Evolutionary conservation across 495 filamentous ascomycete species (phyloP), one percentile per base, ranked within the genome.

Genomic region (Penicillium canariense): DNA sequence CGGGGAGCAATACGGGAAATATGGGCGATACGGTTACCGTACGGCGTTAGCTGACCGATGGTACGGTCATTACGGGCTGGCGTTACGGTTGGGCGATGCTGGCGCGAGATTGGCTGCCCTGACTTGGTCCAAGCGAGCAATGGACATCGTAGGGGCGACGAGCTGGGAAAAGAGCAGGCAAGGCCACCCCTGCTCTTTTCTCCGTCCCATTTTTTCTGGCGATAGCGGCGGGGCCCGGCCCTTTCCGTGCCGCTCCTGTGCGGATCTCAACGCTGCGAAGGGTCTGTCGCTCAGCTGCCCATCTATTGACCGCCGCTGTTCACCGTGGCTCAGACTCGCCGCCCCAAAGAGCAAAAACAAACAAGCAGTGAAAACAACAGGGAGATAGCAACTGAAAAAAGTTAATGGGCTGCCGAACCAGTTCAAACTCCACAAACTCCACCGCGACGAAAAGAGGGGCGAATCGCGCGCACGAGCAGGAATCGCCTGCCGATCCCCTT

Each of bases 221-320:
- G 60, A 60, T 62, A 60, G 61, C 58, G 62, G 54, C 61, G 60
- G 69, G 73, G 68, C 60, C 70, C 71, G 73, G 71, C 66, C 73
- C 73, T 74, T 75, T 72, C 73, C 71, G 73, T 76, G 57, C 69
- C 69, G 71, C 61, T 57, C 58, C 49, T 50, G 23, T 58, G 27
- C 48, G 49, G 39, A 31, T 48, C 42, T 23, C 40, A 47, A 34
- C n/a, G 30, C 28, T 50, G 39, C 46, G 26, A 20, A 38, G 18
- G n/a, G n/a, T n/a, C 46, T 5, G 12, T 32, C 28, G 30, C 15
- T 48, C 43, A 46, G 17, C 27, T 31, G 26, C 43, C 27, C 28
- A 15, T 30, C 26, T 18, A 28, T 18, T 15, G 15, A 46, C 43
- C n/a, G 43, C 25, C 26, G 14, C 12, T 20, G 2, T 31, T 27